These are phyloP conservation scores for Sporothrix globosa DNA, from an alignment of 2,329 filamentous ascomycete species.

Conservation along the genomic window DNA sequence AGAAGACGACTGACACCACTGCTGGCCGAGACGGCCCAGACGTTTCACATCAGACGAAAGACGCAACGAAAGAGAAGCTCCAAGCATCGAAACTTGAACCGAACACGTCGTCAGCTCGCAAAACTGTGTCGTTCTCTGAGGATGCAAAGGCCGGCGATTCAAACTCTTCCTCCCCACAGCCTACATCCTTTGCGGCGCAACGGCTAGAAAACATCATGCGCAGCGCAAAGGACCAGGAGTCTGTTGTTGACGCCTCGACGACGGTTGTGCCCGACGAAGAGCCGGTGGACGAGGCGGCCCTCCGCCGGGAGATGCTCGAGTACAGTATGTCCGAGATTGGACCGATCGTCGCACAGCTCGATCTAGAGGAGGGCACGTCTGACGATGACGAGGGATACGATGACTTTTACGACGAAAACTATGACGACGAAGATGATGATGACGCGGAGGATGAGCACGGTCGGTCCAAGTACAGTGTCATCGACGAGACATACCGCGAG, in stretches of 20 bases:
- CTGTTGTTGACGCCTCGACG: conserved; percentile 48
- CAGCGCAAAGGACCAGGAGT: conserved; percentile 59
- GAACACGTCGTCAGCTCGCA: conserved; percentile 47
- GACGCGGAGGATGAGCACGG: conserved; percentile 79
- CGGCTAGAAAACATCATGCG: conserved; percentile 61
- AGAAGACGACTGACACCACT: background rate
- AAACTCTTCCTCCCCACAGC: conserved; percentile 26
- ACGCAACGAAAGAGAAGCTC: background rate
- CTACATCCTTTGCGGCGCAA: conserved; percentile 49
- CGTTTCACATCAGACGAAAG: background rate
- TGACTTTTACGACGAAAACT: conserved; percentile 45
- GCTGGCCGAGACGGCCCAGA: background rate
- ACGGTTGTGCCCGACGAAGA: conserved; percentile 74
- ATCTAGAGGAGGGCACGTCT: conserved; percentile 71
- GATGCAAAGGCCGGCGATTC: conserved; percentile 57
- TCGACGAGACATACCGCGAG: conserved; percentile 74
- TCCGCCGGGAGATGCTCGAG: conserved; percentile 85
- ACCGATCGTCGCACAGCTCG: conserved; percentile 87
- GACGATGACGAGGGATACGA: conserved; percentile 54
- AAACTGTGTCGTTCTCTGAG: conserved; percentile 65
- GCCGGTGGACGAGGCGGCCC: conserved; percentile 73
- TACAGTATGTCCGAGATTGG: conserved; percentile 90
- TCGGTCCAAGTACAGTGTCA: conserved; percentile 65
- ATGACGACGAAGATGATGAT: conserved; percentile 56
- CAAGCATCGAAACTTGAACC: background rate